Base-by-base conservation (phyloP, 345 rosid species). In the Populus deltoides region DNA sequence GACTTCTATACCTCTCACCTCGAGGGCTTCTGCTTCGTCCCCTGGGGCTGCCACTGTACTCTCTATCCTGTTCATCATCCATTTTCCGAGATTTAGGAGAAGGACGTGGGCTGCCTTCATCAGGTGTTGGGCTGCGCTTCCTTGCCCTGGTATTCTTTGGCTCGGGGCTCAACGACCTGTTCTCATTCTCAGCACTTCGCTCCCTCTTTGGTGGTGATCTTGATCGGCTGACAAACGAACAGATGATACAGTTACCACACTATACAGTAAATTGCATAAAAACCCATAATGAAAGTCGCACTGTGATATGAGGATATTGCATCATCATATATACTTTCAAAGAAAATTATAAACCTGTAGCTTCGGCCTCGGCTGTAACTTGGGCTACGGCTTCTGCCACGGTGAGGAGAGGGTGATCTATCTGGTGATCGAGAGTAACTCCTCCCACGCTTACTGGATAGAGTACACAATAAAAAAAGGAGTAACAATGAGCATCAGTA, bases 341-440 rank as follows among this genome's bases (percentile, higher is more conserved):
- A 47, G 16, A 24, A 70, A 6, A 7, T n/a, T 7, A 73, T 20
- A 72, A 68, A 92, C 92, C 92, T 88, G 89, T 92, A 90, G 84
- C 99, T 95, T 33, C 88, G 95, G 61, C 92, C 93, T n/a, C 92
- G 82, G 78, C 97, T 92, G 86, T 89, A 93, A 82, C 98, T 91
- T 53, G 90, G 97, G 83, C 97, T 90, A 41, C 92, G 88, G 81
- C 95, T 93, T 74, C 99, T 90, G 74, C 94, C 90, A 70, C 89
- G 91, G 66, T 91, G 90, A 79, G 96, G 94, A 74, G 91, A 86
- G 67, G 53, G 79, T n/a, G 82, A 80, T 53, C 82, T 75, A 45
- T 22, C 82, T 18, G 97, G 97, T 55, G 99, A 95, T 16, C 90
- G 87, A 8, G 97, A 92, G 81, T 89, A 91, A 75, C 90, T 89